Evolutionary conservation across 306 rosid species (phyloP), one percentile per base, ranked within the genome.

Genomic region (Casuarina cunninghamiana): DNA sequence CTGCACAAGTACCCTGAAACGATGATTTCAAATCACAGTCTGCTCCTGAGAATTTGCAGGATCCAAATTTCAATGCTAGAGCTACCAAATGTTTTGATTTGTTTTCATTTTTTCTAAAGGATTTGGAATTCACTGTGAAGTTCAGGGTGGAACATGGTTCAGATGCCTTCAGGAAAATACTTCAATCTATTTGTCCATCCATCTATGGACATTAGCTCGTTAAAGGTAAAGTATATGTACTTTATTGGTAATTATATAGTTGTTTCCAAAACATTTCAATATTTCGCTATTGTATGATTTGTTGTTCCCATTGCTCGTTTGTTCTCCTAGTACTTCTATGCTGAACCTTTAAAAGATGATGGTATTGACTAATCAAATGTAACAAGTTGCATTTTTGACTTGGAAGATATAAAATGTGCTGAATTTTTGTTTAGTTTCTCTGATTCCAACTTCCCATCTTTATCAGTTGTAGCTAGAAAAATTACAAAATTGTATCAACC

Each of bases 131-230:
- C 81, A 85, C 92, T 57, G 93, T 88, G 71, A 88, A 92, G 83
- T 95, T 92, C 65, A 77, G 82, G 0, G 84, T 78, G 84, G 97
- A 95, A 83, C 87, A 88, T 4, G 91, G 97, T 79, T 73, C 97
- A 79, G 93, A 95, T 81, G 83, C 90, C 78, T 95, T 95, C 83
- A 84, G 91, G 72, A 97, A 95, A 86, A 83, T 92, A 73, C 89
- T 95, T 81, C 97, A 95, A 57, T 91, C 99, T 69, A 83, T 95
- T 75, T 95, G 97, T 85, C 97, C 99, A 68, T 95, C 99, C 55
- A 95, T 95, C 81, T 92, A 87, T 53, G 99, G 99, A n/a, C 97
- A 95, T 61, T 97, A 95, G 71, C 96, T 95, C 80, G 96, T 95
- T 78, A 95, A 95, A 91, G 97, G 98, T 95, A 83, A 78, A 72